Percentiles rank a stretch among this genome's conserved stretches.
Conservation (phyloP, 306 rosid species). For the Psophocarpus tetragonolobus region DNA sequence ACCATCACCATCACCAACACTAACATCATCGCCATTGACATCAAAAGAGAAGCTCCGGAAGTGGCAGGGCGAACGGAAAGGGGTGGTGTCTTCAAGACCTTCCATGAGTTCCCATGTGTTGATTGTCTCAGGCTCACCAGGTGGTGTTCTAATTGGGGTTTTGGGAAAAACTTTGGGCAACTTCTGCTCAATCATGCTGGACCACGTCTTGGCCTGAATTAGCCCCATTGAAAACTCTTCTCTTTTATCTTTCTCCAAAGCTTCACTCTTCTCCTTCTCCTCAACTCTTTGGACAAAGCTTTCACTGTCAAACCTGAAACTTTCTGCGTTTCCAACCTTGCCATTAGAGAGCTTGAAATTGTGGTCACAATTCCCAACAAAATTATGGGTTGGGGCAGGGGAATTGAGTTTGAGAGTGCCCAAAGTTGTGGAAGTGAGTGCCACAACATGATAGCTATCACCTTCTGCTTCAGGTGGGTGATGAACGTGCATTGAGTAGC, state of each 20-base stretch:
- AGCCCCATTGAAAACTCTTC: constrained; percentile 39
- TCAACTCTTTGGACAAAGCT: constrained; percentile 9
- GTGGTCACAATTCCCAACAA: not conserved
- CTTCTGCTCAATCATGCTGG: constrained; percentile 71
- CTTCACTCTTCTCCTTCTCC: constrained; percentile 6
- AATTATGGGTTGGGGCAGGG: not conserved
- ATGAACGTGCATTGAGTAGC: constrained; percentile 84
- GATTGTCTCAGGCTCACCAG: constrained; percentile 93
- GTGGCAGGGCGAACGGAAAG: constrained; percentile 64
- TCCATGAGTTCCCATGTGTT: constrained; percentile 93
- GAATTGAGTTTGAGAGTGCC: constrained; percentile 65
- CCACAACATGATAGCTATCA: constrained; percentile 76
- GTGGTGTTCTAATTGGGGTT: constrained; percentile 82
- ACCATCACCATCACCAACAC: not conserved
- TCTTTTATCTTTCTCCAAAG: not conserved
- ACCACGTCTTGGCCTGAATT: constrained; percentile 83
- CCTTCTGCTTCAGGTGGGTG: constrained; percentile 64
- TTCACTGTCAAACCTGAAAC: constrained; percentile 32
- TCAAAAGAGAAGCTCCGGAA: constrained; percentile 83
- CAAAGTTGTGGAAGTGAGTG: constrained; percentile 79
- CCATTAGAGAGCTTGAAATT: constrained; percentile 26
- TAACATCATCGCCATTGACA: constrained; percentile 24
- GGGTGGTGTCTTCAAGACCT: constrained; percentile 85
- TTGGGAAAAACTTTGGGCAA: constrained; percentile 62
- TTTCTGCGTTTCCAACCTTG: not conserved